Conservation (phyloP, 345 rosid species). For the Fremontodendron californicum region DNA sequence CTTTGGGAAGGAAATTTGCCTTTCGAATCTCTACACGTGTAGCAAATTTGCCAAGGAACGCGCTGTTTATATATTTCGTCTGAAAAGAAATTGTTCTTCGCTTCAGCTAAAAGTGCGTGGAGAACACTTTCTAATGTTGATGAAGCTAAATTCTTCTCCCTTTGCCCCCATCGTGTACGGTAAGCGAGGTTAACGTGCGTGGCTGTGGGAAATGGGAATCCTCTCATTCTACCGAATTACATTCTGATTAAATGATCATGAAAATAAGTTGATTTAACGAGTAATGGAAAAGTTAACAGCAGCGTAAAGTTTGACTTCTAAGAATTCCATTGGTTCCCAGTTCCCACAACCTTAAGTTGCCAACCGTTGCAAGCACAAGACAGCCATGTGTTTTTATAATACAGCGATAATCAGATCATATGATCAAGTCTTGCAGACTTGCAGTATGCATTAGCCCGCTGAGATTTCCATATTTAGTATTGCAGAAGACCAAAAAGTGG, state of each 20-base stretch:
- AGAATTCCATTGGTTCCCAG: background rate
- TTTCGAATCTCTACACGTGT: background rate
- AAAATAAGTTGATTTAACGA: background rate
- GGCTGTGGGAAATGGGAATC: background rate
- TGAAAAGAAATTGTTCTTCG: background rate
- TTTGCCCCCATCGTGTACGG: background rate
- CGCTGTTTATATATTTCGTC: background rate
- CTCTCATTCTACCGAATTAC: background rate
- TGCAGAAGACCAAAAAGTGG: background rate
- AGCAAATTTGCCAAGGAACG: background rate
- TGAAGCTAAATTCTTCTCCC: background rate
- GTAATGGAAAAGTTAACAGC: conserved; percentile 7
- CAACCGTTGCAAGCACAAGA: conserved; percentile 11
- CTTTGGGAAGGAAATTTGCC: background rate
- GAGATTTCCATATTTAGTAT: background rate
- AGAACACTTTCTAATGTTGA: background rate
- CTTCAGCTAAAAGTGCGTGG: conserved; percentile 5
- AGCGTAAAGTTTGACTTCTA: conserved; percentile 11
- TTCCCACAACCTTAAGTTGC: conserved; percentile 10
- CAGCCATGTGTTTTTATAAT: background rate
- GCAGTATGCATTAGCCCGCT: background rate
- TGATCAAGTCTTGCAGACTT: background rate
- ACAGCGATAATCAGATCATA: background rate
- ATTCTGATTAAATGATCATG: background rate
- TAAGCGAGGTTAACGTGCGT: background rate